Evolutionary conservation across 176 grass and related monocot species (phyloP), one percentile per base, ranked within the genome.

Genomic region (Tillandsia fasciculata): DNA sequence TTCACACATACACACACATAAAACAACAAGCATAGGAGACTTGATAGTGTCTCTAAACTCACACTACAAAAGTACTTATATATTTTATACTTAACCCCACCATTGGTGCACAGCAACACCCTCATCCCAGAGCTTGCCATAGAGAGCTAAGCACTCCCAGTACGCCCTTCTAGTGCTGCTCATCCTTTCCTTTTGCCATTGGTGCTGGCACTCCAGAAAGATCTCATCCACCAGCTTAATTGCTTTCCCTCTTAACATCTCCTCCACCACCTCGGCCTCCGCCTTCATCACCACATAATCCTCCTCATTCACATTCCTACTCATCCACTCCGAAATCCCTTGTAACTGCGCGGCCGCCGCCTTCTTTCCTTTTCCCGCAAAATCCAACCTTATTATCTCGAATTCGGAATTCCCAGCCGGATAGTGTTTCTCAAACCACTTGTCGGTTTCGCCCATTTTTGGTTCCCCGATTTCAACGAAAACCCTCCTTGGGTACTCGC

Each of bases 241-340:
- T 24, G 22, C 63, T 13, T 63, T 50, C 11, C 11, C n/a, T 51
- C 57, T 42, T 51, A 56, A 1, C 64, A 68, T 53, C 51, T 76
- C 64, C 15, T 58, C 74, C 1, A 18, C 9, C 23, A 51, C 65
- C 53, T 51, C 77, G 15, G 63, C 77, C n/a, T 69, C 78, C 15
- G 68, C 67, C 79, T 80, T 85, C 76, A 80, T 71, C 77, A 80
- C 72, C 72, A 76, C 77, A 26, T 71, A 76, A 15, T 80, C 77
- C 42, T 73, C 68, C 47, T 72, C 49, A 18, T 69, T 79, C n/a
- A 49, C 59, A 73, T 75, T 87, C 50, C 64, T 71, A 64, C 29
- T 3, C 13, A 79, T 65, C 81, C 78, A 84, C 65, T 57, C 73
- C 47, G 56, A 54, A 11, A 80, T 70, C 72, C 67, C 10, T 28